Base-by-base conservation (phyloP, 495 filamentous ascomycete species). In the Parathielavia hyrcaniae region DNA sequence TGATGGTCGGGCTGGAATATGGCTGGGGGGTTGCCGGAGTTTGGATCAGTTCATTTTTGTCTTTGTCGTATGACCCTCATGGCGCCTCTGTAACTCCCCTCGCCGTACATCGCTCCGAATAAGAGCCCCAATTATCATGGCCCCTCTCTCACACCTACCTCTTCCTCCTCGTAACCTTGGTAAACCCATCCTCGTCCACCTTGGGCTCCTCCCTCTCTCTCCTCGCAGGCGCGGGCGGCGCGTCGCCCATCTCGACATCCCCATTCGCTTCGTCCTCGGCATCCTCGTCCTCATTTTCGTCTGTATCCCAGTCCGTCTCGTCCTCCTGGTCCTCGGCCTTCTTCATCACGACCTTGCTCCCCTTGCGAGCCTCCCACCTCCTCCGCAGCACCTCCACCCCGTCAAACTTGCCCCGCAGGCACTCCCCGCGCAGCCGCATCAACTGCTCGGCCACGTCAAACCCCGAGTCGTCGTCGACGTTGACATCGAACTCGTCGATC, bases 181-280 rank as follows among this genome's bases (percentile, higher is more conserved):
- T 90, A 69, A 97, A 97, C 14, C 92, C 92, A 63, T 97, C 92
- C 53, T 95, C 90, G 73, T 97, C 92, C 50, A 96, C 76, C 71
- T 90, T 87, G 2, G 89, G 87, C 64, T 81, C 82, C 46, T 75
- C 68, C 71, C 80, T 89, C 72, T 85, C 83, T 67, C 77, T 84
- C 13, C 75, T 79, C 14, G 74, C 77, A 20, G 78, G 65, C 41
- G 83, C 81, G 52, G 86, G 67, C 20, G 73, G 87, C 44, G 84
- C 86, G 50, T 89, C 90, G 9, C 70, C 80, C 88, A 95, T 93
- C 58, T 89, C 86, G 46, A 83, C 80, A 65, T 90, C 79, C 1
- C 76, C 78, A n/a, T 80, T 80, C 22, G 81, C 77, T 16, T 74
- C 74, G 6, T 77, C 79, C 40, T 75, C 76, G 14, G 71, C 73